Base-by-base conservation (phyloP, 2,329 filamentous ascomycete species). In the Nemania bipapillata region DNA sequence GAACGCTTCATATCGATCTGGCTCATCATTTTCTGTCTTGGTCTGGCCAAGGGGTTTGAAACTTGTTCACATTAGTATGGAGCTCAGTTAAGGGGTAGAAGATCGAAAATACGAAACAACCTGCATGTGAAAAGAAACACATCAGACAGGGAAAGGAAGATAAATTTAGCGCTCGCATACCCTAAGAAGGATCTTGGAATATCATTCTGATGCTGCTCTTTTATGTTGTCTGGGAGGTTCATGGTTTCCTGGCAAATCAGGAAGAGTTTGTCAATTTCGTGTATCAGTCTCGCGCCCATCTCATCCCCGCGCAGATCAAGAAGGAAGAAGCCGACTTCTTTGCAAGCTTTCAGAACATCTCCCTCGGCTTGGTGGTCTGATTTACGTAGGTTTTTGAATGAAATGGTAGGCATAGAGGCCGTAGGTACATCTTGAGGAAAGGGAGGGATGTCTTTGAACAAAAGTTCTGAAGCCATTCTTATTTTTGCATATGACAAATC, bases 1-100 rank as follows among this genome's bases (percentile, higher is more conserved):
- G 70, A 77, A 79, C 53, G 74, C 72, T 42, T 79, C 75, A 32
- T 74, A 77, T 17, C 73, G 74, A 64, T 78, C 76, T 22, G 73
- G 66, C 59, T 76, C 73, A 32, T 72, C 69, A 3, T 65, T 73
- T 53, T 77, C 74, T 4, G 64, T 72, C 37, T 69, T 73, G 24
- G 62, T 56, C 12, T 62, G 45, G 15, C 68, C 70, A 6, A 49
- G 57, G 12, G 71, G 68, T 57, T 74, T 73, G 45, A 71, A 72
- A 1, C 68, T 74, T 35, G 6, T n/a, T 6, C 1, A 5, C 0
- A 30, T 68, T 40, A 54, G 24, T 4, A 45, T 42, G 3, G 1
- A 37, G 49, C n/a, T 26, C 1, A 17, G 30, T 12, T 1, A 15
- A 40, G 15, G n/a, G 20, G 20, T 40, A 28, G 45, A 22, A 49